phyloP scores from a whole-genome alignment of 176 grass and related monocot genomes.

The Saccharum officinarum region DNA sequence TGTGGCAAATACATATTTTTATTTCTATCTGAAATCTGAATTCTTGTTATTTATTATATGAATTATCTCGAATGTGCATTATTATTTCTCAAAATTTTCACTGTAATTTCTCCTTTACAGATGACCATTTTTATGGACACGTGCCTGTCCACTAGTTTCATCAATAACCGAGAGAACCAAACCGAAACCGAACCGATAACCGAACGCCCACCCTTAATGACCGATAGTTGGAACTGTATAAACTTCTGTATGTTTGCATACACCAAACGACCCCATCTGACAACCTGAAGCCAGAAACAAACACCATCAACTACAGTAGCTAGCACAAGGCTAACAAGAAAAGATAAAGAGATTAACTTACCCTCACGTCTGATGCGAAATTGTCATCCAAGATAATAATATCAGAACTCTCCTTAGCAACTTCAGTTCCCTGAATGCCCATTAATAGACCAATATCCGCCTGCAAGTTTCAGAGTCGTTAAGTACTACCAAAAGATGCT shows the following conservation, averaged over 20 bases:
- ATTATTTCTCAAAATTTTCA: too few species aligned
- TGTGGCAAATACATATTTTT: too few species aligned
- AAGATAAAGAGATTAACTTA: slow-evolving; percentile 24
- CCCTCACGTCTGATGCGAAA: slow-evolving; percentile 91
- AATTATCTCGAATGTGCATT: too few species aligned
- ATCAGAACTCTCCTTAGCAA: slow-evolving; percentile 99
- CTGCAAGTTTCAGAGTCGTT: slow-evolving; percentile 48
- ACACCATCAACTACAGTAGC: slow-evolving; percentile 33
- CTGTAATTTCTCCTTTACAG: too few species aligned
- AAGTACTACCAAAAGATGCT: slow-evolving; percentile 21
- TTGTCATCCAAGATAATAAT: slow-evolving; percentile 99
- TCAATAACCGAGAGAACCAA: too few species aligned
- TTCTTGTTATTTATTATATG: too few species aligned
- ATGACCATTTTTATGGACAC: too few species aligned
- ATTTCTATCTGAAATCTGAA: too few species aligned
- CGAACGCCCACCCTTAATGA: too few species aligned
- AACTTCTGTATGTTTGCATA: slow-evolving; percentile 98
- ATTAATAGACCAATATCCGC: slow-evolving; percentile 97
- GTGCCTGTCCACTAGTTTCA: too few species aligned
- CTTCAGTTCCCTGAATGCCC: slow-evolving; percentile 98
- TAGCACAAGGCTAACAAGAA: not conserved
- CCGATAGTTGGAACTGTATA: slow-evolving; percentile 97
- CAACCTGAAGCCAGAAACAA: slow-evolving; percentile 63
- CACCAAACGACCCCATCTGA: slow-evolving; percentile 92
- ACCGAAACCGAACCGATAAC: too few species aligned